phyloP scores from a whole-genome alignment of 1,139 yeast species.

The Kurtzmaniella quercitrusa region DNA sequence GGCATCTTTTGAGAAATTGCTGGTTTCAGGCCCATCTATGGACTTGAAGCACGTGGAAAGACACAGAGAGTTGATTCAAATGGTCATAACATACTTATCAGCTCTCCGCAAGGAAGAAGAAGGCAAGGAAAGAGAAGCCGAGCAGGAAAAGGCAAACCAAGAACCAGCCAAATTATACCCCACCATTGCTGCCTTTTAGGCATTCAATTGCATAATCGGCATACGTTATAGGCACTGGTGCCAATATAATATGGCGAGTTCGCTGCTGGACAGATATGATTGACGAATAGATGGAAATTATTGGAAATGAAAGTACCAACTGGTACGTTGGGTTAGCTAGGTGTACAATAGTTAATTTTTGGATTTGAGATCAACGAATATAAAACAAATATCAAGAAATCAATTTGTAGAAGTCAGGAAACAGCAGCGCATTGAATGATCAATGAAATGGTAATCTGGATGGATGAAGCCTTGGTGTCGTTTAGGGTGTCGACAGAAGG shows the following conservation, averaged over 20 bases:
- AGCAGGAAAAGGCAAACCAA: constrained; percentile 7
- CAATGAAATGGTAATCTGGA: no score
- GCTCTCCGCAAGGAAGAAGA: constrained; percentile 13
- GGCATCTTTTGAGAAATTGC: constrained; percentile 14
- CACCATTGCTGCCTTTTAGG: constrained; percentile 38
- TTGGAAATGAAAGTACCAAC: background rate
- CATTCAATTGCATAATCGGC: background rate
- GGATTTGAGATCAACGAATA: no score
- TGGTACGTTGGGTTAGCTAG: no score
- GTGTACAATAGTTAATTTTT: no score
- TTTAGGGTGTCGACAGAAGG: no score
- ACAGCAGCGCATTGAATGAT: no score
- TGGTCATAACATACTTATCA: constrained; percentile 27
- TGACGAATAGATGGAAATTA: background rate
- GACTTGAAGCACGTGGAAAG: constrained; percentile 27
- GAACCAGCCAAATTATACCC: constrained; percentile 32
- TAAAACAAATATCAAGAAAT: no score
- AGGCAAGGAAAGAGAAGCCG: constrained; percentile 6
- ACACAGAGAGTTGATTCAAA: constrained; percentile 34
- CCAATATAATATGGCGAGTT: background rate
- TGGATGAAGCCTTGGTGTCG: no score
- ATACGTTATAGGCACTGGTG: background rate
- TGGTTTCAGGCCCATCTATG: constrained; percentile 15
- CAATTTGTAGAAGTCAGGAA: no score
- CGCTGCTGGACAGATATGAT: background rate